Percentiles rank a stretch among this genome's conserved stretches.
phyloP scores from a whole-genome alignment of 345 rosid species.

The Aethionema arabicum region DNA sequence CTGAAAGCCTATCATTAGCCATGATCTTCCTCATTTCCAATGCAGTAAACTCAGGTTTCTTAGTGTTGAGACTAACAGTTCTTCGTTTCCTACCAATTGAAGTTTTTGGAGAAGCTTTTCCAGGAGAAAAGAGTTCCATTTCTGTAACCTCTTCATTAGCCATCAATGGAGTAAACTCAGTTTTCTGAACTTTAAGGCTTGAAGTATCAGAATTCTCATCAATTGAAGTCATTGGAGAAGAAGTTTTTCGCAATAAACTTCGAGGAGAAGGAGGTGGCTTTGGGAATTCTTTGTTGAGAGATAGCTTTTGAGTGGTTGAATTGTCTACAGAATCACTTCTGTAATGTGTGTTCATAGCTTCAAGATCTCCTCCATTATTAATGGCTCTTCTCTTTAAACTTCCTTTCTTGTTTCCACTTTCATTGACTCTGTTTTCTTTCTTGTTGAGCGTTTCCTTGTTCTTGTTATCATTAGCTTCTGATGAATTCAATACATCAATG shows the following conservation, averaged over 20 bases:
- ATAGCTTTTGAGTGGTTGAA: slow-evolving; percentile 71
- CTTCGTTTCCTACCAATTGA: slow-evolving; percentile 51
- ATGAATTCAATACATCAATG: slow-evolving; percentile 77
- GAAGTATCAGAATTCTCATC: too few relatives aligned
- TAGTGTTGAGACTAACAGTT: slow-evolving; percentile 68
- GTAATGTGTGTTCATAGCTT: slow-evolving; percentile 68
- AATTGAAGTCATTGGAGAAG: slow-evolving; percentile 34
- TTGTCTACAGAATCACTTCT: slow-evolving; percentile 97
- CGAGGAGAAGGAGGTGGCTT: slow-evolving; percentile 85
- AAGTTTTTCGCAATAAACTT: slow-evolving; percentile 58
- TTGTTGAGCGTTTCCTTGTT: slow-evolving; percentile 85
- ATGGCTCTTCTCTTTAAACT: slow-evolving; percentile 70
- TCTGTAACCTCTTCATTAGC: too few relatives aligned
- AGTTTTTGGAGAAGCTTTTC: slow-evolving; percentile 57
- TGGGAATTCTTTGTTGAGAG: slow-evolving; percentile 71
- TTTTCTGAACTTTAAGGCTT: too few relatives aligned
- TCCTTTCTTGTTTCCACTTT: slow-evolving; percentile 66
- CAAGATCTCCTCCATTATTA: slow-evolving; percentile 55
- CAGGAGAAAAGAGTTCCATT: slow-evolving; percentile 14
- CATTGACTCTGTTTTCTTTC: slow-evolving; percentile 86
- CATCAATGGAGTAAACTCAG: too few relatives aligned
- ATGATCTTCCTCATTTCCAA: slow-evolving; percentile 73
- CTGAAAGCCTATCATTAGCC: slow-evolving; percentile 79
- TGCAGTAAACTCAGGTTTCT: slow-evolving; percentile 67
- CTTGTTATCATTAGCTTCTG: slow-evolving; percentile 71